A percentile compares a stretch with the other conserved stretches of the same genome.
Conservation (phyloP, 2,329 filamentous ascomycete genomes). For the Cladophialophora psammophila region DNA sequence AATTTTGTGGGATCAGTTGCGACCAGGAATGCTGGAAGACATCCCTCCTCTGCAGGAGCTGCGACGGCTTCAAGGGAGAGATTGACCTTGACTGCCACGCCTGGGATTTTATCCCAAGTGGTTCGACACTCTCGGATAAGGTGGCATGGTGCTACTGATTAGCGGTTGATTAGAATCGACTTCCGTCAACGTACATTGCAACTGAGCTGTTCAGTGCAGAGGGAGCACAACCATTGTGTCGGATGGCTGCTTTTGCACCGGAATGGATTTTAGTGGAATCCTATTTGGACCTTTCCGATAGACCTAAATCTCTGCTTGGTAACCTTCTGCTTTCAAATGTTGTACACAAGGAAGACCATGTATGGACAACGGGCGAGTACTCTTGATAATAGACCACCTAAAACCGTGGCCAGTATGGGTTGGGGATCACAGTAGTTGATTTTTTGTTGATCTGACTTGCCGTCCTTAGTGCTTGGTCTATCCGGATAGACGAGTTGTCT, state of each 20-base stretch:
- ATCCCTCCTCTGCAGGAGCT: slow-evolving; percentile 42
- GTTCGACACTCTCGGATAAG: not conserved
- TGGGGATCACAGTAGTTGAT: not conserved
- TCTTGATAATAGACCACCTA: not conserved
- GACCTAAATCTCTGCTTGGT: not conserved
- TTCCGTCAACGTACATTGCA: not conserved
- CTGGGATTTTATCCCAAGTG: not conserved
- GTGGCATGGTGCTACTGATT: not conserved
- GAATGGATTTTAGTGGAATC: not conserved
- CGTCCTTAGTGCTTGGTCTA: not conserved
- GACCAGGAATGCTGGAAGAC: slow-evolving; percentile 47
- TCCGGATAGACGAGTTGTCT: not conserved
- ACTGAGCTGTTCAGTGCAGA: not conserved
- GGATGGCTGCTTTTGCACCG: not conserved
- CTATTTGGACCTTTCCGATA: not conserved
- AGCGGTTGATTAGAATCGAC: not conserved
- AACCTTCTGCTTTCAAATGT: not conserved
- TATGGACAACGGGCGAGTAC: not conserved
- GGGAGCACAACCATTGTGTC: not conserved
- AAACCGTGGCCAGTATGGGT: not conserved
- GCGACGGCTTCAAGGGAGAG: not conserved
- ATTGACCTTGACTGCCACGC: not conserved
- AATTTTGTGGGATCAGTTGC: slow-evolving; percentile 50
- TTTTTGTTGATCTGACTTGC: not conserved
- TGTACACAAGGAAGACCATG: not conserved